phyloP scores from a whole-genome alignment of 1,139 yeast genomes.

The Debaryomyces sp. region DNA sequence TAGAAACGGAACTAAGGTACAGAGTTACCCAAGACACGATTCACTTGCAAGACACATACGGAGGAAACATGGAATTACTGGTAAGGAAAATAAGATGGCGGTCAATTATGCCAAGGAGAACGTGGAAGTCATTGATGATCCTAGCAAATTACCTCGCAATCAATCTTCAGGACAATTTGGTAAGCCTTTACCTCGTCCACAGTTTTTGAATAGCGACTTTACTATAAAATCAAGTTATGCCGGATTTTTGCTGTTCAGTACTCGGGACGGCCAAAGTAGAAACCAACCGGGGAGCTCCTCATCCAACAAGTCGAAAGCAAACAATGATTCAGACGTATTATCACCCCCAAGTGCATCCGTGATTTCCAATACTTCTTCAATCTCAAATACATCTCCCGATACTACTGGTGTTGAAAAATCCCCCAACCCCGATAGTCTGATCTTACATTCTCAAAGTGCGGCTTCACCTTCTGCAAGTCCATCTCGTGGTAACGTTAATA shows the following conservation, averaged over 20 bases:
- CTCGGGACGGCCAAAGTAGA: slow-evolving; percentile 13
- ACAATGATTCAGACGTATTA: neutral
- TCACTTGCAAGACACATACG: slow-evolving; percentile 50
- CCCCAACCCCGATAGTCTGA: neutral
- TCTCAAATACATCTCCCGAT: slow-evolving; percentile 1
- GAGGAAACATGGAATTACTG: slow-evolving; percentile 50
- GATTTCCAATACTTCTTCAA: neutral
- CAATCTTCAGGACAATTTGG: slow-evolving; percentile 12
- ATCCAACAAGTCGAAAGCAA: slow-evolving; percentile 60
- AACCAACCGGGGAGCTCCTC: slow-evolving; percentile 88
- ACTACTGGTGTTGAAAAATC: neutral
- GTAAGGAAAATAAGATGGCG: slow-evolving; percentile 49
- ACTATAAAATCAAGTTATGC: slow-evolving; percentile 34
- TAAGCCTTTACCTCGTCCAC: slow-evolving; percentile 36
- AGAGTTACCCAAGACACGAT: slow-evolving; percentile 51
- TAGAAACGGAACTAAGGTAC: slow-evolving; percentile 38
- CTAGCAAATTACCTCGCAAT: slow-evolving; percentile 8
- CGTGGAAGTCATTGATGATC: slow-evolving; percentile 42
- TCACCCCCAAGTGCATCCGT: neutral
- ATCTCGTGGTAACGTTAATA: neutral
- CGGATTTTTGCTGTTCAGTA: slow-evolving; percentile 35
- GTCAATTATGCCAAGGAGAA: slow-evolving; percentile 50
- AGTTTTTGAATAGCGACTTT: slow-evolving; percentile 32
- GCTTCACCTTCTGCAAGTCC: neutral
- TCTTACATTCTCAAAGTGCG: neutral